Evolutionary conservation across 2,329 filamentous ascomycete genomes (phyloP).

Genomic region (Fusarium piperis): DNA sequence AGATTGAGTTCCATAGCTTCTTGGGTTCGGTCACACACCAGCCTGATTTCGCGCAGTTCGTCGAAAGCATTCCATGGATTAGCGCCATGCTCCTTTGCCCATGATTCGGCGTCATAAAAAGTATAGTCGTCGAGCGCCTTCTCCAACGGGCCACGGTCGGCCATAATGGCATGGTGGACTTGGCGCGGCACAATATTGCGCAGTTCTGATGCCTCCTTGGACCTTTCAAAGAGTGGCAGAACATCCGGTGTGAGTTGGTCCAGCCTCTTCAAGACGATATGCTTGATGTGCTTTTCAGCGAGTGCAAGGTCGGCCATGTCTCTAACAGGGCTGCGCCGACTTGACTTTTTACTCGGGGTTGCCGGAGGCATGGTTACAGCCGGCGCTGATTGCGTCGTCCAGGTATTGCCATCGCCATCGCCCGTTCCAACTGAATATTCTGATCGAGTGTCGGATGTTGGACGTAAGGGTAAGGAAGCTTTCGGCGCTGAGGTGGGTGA

Average conservation of each 20-base stretch:
- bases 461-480: not conserved
- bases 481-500: too few relatives aligned
- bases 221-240: not conserved
- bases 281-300: not conserved
- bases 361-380: not conserved
- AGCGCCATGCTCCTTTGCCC: not conserved
- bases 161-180: not conserved
- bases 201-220: not conserved
- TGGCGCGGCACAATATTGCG: not conserved
- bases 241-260: not conserved
- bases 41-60: not conserved
- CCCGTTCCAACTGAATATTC: not conserved
- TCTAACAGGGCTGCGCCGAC: constrained; percentile 1
- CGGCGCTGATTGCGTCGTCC: not conserved
- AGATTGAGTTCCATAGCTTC: not conserved
- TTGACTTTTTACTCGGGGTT: not conserved
- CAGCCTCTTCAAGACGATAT: not conserved
- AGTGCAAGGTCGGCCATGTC: not conserved
- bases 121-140: not conserved
- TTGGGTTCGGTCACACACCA: not conserved
- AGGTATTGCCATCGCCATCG: not conserved
- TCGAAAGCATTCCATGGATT: not conserved
- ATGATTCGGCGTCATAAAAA: not conserved
- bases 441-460: not conserved
- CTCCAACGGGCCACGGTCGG: not conserved